These are phyloP conservation scores for Onygena corvina DNA, from an alignment of 2,329 filamentous ascomycete species.

Conservation along the genomic window DNA sequence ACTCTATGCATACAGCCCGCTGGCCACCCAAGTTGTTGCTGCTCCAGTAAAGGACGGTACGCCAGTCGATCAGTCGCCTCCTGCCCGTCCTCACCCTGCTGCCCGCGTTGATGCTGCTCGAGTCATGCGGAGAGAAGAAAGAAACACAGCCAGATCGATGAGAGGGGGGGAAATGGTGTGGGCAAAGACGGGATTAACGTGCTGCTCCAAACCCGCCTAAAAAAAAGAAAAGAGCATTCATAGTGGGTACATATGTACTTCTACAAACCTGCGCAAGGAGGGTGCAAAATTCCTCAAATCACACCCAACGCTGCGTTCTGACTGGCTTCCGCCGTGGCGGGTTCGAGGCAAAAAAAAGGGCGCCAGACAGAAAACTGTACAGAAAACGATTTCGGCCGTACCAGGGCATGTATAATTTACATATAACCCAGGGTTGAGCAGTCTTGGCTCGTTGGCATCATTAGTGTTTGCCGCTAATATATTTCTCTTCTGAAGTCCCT, in stretches of 20 bases:
- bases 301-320: conserved; percentile 6
- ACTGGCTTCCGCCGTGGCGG: conserved; percentile 14
- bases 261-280: neutral
- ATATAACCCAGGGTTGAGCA: neutral
- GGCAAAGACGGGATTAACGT: neutral
- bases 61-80: neutral
- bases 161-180: neutral
- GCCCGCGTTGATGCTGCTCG: neutral
- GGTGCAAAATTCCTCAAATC: conserved; percentile 7
- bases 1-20: no score
- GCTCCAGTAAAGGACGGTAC: conserved; percentile 1
- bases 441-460: neutral
- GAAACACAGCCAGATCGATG: no score
- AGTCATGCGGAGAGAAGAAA: neutral
- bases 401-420: neutral
- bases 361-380: neutral
- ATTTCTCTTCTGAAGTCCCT: neutral
- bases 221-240: neutral
- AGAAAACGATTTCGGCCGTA: conserved; percentile 1
- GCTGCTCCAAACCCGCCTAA: neutral
- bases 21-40: neutral
- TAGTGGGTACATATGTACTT: neutral
- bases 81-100: neutral
- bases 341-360: neutral
- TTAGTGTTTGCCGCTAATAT: neutral